Percentiles rank a stretch among this genome's conserved stretches.
Evolutionary conservation across 2,329 filamentous ascomycete genomes (phyloP).

Genomic region (Hyphodiscus sp.): DNA sequence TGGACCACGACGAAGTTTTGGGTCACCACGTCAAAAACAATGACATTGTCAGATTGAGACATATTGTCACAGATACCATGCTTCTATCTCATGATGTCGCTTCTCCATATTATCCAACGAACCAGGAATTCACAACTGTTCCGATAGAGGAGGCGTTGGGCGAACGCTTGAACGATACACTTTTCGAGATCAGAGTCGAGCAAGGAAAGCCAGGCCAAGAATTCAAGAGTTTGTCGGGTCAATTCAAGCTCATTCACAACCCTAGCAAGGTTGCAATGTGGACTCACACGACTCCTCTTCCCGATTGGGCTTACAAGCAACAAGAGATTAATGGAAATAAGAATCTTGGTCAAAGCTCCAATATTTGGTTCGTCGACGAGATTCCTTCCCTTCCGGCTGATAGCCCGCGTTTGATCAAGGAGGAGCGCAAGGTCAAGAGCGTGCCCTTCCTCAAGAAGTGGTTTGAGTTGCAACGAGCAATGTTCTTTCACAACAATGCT

Average conservation of each 20-base stretch:
- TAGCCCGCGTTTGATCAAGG: conserved; percentile 64
- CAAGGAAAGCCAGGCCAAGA: conserved; percentile 73
- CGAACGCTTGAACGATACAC: conserved; percentile 74
- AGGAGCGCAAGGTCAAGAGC: conserved; percentile 71
- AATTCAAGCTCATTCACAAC: conserved; percentile 94
- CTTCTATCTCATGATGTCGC: conserved; percentile 95
- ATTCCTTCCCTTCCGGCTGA: conserved; percentile 72
- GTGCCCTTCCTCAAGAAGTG: conserved; percentile 91
- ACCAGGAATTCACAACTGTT: conserved; percentile 95
- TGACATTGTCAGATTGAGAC: conserved; percentile 79
- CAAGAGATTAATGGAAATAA: conserved; percentile 99
- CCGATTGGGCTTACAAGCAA: conserved; percentile 95
- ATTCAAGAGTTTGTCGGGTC: conserved; percentile 83
- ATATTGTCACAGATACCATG: conserved; percentile 77
- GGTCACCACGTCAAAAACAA: conserved; percentile 71
- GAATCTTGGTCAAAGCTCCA: conserved; percentile 81
- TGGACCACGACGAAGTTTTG: conserved; percentile 48
- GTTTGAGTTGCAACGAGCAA: conserved; percentile 91
- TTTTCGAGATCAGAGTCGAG: conserved; percentile 91
- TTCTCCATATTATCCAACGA: conserved; percentile 91
- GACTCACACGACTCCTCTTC: conserved; percentile 92
- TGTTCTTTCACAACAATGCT: conserved; percentile 99
- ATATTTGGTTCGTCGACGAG: conserved; percentile 91
- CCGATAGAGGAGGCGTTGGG: conserved; percentile 64
- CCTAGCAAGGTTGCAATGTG: conserved; percentile 98